Conservation (phyloP, 352 stramenopile species). For the Phytophthora citricola region DNA sequence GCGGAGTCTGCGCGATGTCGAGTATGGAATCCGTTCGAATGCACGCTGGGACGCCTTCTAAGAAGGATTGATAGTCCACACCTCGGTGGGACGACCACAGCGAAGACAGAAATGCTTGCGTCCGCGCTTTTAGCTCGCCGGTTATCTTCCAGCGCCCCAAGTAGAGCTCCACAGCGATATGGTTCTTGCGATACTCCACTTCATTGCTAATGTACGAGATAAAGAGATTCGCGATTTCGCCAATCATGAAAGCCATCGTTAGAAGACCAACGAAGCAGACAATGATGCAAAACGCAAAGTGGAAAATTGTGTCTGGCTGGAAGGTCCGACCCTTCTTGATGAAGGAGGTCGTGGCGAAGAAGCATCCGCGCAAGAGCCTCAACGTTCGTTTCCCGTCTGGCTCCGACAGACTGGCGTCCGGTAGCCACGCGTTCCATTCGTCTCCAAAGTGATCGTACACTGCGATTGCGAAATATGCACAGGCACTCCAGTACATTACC, state of each 20-base stretch:
- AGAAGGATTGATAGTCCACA: constrained; percentile 63
- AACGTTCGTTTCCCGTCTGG: constrained; percentile 42
- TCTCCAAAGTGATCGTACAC: constrained; percentile 53
- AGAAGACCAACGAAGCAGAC: constrained; percentile 62
- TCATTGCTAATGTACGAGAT: constrained; percentile 80
- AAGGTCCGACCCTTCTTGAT: constrained; percentile 74
- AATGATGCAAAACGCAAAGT: constrained; percentile 47
- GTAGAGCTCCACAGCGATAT: constrained; percentile 72
- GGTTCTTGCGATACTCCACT: constrained; percentile 75
- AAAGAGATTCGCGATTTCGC: constrained; percentile 74
- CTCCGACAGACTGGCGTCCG: constrained; percentile 39
- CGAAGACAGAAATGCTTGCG: constrained; percentile 62
- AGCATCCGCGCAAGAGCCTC: constrained; percentile 56
- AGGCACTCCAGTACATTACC: constrained; percentile 72
- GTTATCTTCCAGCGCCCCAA: constrained; percentile 58
- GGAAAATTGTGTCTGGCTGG: constrained; percentile 46
- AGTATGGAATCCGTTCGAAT: constrained; percentile 64
- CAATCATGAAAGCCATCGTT: constrained; percentile 75
- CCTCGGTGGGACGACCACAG: constrained; percentile 70
- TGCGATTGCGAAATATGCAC: constrained; percentile 60
- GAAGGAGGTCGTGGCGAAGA: constrained; percentile 67
- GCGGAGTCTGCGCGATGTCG: constrained; percentile 48
- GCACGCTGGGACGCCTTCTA: constrained; percentile 55
- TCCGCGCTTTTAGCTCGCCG: constrained; percentile 46
- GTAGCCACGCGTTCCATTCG: constrained; percentile 60